phyloP scores from a whole-genome alignment of 345 rosid genomes.

The Lepidium aucheri region DNA sequence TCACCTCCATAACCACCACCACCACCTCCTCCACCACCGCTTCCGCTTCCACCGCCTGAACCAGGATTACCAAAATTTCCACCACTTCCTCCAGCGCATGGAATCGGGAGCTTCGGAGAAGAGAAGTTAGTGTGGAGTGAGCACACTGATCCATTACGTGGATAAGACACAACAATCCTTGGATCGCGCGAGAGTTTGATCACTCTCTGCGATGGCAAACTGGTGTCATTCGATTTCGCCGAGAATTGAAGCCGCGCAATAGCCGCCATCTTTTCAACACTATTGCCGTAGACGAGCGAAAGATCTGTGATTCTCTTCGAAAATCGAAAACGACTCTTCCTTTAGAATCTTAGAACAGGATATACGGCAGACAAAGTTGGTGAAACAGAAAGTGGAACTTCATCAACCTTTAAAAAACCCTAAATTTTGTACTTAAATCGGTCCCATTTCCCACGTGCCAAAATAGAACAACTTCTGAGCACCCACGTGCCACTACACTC shows the following conservation, averaged over 20 bases:
- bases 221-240: constrained; percentile 23
- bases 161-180: constrained; percentile 11
- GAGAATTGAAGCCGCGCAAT: constrained; percentile 31
- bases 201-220: constrained; percentile 5
- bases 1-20: constrained; percentile 30
- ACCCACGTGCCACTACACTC: constrained; percentile 13
- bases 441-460: constrained; percentile 19
- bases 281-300: not conserved
- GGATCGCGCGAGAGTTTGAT: constrained; percentile 24
- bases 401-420: constrained; percentile 11
- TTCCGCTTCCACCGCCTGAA: constrained; percentile 26
- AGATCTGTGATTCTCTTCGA: not conserved
- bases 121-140: constrained; percentile 24
- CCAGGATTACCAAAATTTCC: constrained; percentile 28
- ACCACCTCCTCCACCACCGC: constrained; percentile 27
- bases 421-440: not conserved
- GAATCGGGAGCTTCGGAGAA: constrained; percentile 10
- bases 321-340: not conserved
- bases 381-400: not conserved
- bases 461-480: not conserved
- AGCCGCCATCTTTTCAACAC: constrained; percentile 29
- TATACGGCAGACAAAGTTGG: not conserved
- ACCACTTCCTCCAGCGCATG: constrained; percentile 38
- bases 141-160: constrained; percentile 18
- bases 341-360: not conserved